These are phyloP conservation scores for Diversispora epigaea DNA, from an alignment of 192 early-diverging fungal genomes.

Conservation along the genomic window DNA sequence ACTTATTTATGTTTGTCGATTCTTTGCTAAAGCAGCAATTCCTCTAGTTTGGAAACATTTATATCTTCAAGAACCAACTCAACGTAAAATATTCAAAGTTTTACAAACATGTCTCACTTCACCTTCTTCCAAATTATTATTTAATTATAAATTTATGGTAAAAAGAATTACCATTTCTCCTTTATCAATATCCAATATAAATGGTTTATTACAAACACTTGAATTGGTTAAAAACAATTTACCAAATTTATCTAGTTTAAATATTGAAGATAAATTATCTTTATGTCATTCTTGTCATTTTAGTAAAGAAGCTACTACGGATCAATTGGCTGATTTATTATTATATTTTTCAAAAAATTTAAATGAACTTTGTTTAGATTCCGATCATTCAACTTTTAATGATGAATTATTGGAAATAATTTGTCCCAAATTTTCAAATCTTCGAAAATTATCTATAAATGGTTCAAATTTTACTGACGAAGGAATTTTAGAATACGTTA, in stretches of 20 bases:
- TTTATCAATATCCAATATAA: constrained; percentile 31
- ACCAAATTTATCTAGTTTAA: background rate
- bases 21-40: constrained; percentile 11
- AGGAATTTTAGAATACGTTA: constrained; percentile 22
- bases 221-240: constrained; percentile 5
- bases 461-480: constrained; percentile 26
- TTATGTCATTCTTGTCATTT: constrained; percentile 28
- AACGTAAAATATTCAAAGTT: constrained; percentile 3
- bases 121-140: constrained; percentile 1
- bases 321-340: background rate
- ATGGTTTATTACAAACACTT: constrained; percentile 19
- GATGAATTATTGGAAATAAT: constrained; percentile 17
- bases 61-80: constrained; percentile 20
- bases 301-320: constrained; percentile 5
- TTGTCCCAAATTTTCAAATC: background rate
- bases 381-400: constrained; percentile 25
- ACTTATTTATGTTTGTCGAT: constrained; percentile 17
- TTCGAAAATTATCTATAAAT: constrained; percentile 13
- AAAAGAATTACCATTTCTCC: constrained; percentile 26
- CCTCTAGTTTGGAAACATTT: constrained; percentile 26
- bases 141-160: constrained; percentile 15
- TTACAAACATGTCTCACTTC: background rate
- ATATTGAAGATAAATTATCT: constrained; percentile 21
- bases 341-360: background rate
- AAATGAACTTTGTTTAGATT: constrained; percentile 15